Evolutionary conservation across 2,329 filamentous ascomycete genomes (phyloP).

Genomic region (Tolypocladium tropicale): DNA sequence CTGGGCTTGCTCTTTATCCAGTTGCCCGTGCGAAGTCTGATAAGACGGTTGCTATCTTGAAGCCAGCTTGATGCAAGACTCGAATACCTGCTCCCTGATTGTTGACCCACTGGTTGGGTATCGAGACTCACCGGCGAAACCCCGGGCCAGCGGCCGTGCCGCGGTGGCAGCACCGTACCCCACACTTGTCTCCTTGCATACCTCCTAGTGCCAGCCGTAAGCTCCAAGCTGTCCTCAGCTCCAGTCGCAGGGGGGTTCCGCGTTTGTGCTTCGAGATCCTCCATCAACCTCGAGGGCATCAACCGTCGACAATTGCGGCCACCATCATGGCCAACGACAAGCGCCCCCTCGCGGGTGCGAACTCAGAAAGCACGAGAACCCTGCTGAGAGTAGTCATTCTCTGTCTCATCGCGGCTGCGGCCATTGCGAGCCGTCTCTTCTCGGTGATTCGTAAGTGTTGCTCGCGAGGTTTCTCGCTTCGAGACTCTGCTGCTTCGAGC

Average conservation of each 20-base stretch:
- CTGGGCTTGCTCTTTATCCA: too few relatives aligned
- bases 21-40: too few relatives aligned
- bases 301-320: slow-evolving; percentile 22
- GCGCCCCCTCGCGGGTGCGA: slow-evolving; percentile 61
- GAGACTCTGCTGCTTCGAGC: neutral
- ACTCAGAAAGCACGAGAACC: slow-evolving; percentile 71
- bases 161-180: neutral
- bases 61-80: too few relatives aligned
- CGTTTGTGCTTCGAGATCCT: slow-evolving; percentile 15
- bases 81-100: too few relatives aligned
- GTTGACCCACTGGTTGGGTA: too few relatives aligned
- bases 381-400: slow-evolving; percentile 86
- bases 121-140: neutral
- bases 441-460: slow-evolving; percentile 81
- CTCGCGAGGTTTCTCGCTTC: neutral
- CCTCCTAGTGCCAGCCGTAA: slow-evolving; percentile 14
- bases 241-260: neutral
- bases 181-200: slow-evolving; percentile 2
- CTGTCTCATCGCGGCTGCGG: slow-evolving; percentile 79
- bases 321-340: slow-evolving; percentile 35
- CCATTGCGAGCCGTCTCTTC: slow-evolving; percentile 89
- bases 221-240: slow-evolving; percentile 36
- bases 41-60: neutral
- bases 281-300: slow-evolving; percentile 20
- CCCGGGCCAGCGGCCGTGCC: neutral